phyloP scores from a whole-genome alignment of 768 basidiomycete genomes.

The Termitomyces sp. region DNA sequence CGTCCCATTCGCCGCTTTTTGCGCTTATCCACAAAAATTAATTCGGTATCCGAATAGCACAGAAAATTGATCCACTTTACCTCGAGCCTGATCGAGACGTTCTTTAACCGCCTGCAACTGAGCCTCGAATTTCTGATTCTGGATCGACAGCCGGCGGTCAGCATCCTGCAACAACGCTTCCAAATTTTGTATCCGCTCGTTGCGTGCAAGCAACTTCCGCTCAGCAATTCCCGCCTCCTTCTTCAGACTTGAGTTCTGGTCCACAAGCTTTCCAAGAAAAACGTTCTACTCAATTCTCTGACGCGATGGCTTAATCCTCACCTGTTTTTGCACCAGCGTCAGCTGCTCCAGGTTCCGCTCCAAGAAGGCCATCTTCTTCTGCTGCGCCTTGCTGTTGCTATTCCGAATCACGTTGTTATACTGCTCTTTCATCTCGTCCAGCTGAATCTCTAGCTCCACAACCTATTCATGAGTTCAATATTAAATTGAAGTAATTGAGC shows the following conservation, averaged over 20 bases:
- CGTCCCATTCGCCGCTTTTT: conserved; percentile 68
- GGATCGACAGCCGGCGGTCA: conserved; percentile 83
- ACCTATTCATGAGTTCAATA: conserved; percentile 48
- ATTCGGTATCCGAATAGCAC: conserved; percentile 6
- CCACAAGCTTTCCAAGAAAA: conserved; percentile 67
- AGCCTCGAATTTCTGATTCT: conserved; percentile 94
- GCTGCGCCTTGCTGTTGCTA: conserved; percentile 96
- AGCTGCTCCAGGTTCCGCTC: conserved; percentile 95
- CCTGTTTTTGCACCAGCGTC: conserved; percentile 96
- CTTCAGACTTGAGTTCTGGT: conserved; percentile 95
- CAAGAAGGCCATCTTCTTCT: conserved; percentile 99
- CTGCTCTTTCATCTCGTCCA: conserved; percentile 98
- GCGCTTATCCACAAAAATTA: conserved; percentile 41
- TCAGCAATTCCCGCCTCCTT: conserved; percentile 97
- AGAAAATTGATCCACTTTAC: conserved; percentile 37
- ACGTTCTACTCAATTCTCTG: background rate
- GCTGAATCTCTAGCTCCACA: conserved; percentile 96
- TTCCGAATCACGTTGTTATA: conserved; percentile 98
- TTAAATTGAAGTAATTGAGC: conserved; percentile 13
- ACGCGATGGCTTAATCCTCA: conserved; percentile 18
- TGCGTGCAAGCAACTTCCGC: conserved; percentile 91
- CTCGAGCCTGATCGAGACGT: conserved; percentile 86
- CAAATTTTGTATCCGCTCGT: conserved; percentile 96
- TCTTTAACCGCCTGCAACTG: conserved; percentile 91
- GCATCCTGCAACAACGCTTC: conserved; percentile 91